Evolutionary conservation across 2,329 filamentous ascomycete species (phyloP), one percentile per base, ranked within the genome.

Genomic region (Hypoxylon rubiginosum): DNA sequence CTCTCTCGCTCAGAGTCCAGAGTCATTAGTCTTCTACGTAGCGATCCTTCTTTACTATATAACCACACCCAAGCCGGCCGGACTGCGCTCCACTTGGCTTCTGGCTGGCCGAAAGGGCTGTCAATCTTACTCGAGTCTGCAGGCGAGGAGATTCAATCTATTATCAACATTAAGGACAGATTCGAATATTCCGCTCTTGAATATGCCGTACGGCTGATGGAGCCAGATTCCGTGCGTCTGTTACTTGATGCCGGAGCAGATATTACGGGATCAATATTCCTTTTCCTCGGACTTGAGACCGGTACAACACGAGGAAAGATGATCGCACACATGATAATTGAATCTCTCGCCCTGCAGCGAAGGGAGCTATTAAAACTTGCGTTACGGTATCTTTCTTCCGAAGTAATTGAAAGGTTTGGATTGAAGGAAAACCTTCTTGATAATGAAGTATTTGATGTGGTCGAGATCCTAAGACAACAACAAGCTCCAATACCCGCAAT

Each of bases 41-140:
- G 5, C n/a, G 26, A 67, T 28, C 11, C 21, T 48, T 56, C 50
- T 11, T 21, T 49, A 2, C 11, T 67, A 32, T n/a, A 48, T 13
- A 28, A 50, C 4, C 43, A 28, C 8, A 45, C 7, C 15, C 2
- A 0, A 2, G 1, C 0, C 10, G 34, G 34, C 3, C 17, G 46
- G 13, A 66, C 58, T 0, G 24, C 46, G 8, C n/a, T 68, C 10
- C 66, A 65, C 28, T 24, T 68, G 5, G 66, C 58, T 19, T 39
- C 36, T 9, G 43, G 19, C 8, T 68, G 66, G 66, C 58, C 58
- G 8, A 51, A n/a, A 30, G 66, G 66, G 0, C 62, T 68, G 0
- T 50, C 32, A 2, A 53, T 61, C 10, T n/a, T 67, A 15, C 39
- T 67, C 8, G 26, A 64, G 11, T 32, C 24, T 13, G 59, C 13